Conservation (phyloP, 257 asterid genomes). For the Thymus mandschuricus region DNA sequence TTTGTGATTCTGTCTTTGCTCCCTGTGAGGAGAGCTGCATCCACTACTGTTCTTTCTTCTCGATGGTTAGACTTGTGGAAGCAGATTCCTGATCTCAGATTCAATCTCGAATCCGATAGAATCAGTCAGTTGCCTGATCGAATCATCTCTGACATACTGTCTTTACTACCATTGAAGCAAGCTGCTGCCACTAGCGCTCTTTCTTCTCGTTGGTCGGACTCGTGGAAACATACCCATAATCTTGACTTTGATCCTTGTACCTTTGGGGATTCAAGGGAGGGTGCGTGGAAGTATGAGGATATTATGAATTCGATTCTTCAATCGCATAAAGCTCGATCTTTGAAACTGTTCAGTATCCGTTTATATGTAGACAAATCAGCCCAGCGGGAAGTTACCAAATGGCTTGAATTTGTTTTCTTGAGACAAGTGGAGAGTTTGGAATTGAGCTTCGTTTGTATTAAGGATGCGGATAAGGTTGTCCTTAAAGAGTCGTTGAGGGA, state of each 20-base stretch:
- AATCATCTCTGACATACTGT: no score
- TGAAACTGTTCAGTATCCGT: no score
- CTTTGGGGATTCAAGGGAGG: no score
- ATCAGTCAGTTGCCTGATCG: no score
- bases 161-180: not conserved
- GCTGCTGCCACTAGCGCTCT: not conserved
- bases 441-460: not conserved
- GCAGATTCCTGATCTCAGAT: no score
- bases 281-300: not conserved
- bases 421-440: slow-evolving; percentile 17
- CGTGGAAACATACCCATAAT: not conserved
- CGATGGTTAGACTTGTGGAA: no score
- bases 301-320: no score
- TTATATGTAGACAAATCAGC: not conserved
- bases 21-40: no score
- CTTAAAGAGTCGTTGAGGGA: not conserved
- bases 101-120: no score
- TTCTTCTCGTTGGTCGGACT: not conserved
- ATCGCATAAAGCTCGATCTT: no score
- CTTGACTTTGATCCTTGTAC: not conserved
- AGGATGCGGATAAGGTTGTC: no score
- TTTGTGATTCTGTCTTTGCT: not conserved
- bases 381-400: not conserved
- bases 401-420: slow-evolving; percentile 19
- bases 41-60: no score